phyloP scores from a whole-genome alignment of 306 rosid genomes.

The Medicago truncatula region MtrunA17r5.0-ANR NC_053046.1:14846001-14846500 shows the following conservation, averaged over 20 bases:
- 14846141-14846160: not conserved
- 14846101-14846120: not conserved
- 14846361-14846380: not conserved
- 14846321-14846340: not conserved
- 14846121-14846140: not conserved
- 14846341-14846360: not conserved
- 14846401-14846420: not conserved
- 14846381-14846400: not conserved
- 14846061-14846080: not conserved
- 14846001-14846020: not conserved
- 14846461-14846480: no score
- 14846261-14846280: not conserved
- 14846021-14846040: not conserved
- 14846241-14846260: not conserved
- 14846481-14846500: no score
- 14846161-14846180: not conserved
- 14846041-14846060: not conserved
- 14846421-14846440: not conserved
- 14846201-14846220: not conserved
- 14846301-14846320: conserved; percentile 1
- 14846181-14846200: not conserved
- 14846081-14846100: not conserved
- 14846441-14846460: not conserved
- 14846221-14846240: not conserved
- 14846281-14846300: not conserved